Evolutionary conservation across 768 basidiomycete genomes (phyloP), one percentile per base, ranked within the genome.

Genomic region (Pleurotus cornucopiae): DNA sequence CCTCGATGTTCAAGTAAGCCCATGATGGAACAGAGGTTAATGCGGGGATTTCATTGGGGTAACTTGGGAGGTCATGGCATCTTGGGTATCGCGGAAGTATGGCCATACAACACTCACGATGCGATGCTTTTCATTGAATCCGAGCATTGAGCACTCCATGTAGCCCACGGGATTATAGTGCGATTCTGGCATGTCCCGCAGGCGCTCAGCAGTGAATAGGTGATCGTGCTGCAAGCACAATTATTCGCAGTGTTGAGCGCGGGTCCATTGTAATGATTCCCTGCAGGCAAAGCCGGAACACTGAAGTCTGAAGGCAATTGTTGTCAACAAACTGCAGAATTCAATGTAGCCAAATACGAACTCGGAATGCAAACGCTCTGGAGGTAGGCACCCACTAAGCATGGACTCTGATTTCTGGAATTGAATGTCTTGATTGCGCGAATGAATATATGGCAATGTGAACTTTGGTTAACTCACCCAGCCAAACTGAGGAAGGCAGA

Each of bases 151-250:
- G 60, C 64, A 37, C 72, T 64, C 82, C 82, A 84, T 23, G 67
- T 57, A 43, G 67, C 72, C 82, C 83, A 85, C n/a, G 81, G 60
- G 16, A 82, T 41, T 6, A 66, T 64, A 2, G 67, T 64, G 25
- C 69, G 66, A 34, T 73, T 74, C 63, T 86, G 84, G 63, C 84
- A 86, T 37, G 73, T 63, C 20, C 75, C 81, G 66, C 84, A 86
- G 11, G 84, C 84, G 55, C 76, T 79, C 59, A 85, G 71, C 21
- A 81, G 58, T 11, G 76, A 79, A 59, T 85, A 86, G 3, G 76
- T 74, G 25, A 84, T 77, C 5, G 81, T 76, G 62, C 73, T 85
- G 61, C 84, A 85, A 60, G 77, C 73, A 58, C 84, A 85, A 4
- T 63, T 16, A 54, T 54, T 73, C 77, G 16, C 73, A 72, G 54